Conservation (phyloP, 306 rosid species). For the Acacia crassicarpa region DNA sequence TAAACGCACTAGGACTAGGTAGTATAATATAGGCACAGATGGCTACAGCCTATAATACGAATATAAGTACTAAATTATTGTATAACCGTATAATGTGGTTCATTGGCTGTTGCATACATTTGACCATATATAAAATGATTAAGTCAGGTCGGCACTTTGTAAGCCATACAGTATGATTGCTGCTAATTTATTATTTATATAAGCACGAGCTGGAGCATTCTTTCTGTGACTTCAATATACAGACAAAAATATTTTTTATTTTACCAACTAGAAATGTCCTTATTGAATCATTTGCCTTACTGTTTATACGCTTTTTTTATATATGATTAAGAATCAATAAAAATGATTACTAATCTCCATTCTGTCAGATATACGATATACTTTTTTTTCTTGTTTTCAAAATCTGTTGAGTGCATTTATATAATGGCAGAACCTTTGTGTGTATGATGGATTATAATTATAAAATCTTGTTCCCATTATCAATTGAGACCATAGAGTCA, state of each 20-base stretch:
- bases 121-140: conserved; percentile 3
- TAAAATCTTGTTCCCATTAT: background rate
- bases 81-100: conserved; percentile 2
- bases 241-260: background rate
- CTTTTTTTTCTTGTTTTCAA: background rate
- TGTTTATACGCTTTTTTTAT: background rate
- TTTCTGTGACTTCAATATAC: background rate
- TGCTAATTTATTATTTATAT: background rate
- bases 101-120: conserved; percentile 21
- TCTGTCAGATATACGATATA: background rate
- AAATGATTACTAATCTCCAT: background rate
- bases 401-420: background rate
- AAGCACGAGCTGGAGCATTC: background rate
- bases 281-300: background rate
- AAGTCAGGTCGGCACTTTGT: conserved; percentile 24
- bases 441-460: background rate
- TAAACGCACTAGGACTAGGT: background rate
- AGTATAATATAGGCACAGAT: background rate
- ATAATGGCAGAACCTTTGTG: background rate
- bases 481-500: conserved; percentile 19
- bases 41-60: background rate
- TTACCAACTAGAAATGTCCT: background rate
- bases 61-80: background rate
- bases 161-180: conserved; percentile 11
- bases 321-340: background rate